These are phyloP conservation scores for Globisporangium solare DNA, from an alignment of 352 stramenopile species.

Conservation along the genomic window DNA sequence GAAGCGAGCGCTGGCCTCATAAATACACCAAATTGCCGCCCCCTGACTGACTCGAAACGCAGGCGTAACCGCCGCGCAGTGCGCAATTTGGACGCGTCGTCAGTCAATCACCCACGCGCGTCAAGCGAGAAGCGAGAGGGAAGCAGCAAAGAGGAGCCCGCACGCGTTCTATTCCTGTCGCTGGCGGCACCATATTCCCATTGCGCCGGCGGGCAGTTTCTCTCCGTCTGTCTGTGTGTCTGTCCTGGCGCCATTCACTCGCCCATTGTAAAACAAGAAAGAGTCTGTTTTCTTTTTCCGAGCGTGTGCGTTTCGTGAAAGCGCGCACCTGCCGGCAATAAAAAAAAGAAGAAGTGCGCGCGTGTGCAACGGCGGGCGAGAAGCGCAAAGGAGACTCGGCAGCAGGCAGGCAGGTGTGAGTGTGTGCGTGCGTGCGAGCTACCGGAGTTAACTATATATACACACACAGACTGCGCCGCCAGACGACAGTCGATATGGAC, in stretches of 20 bases:
- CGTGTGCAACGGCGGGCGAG: too few species aligned
- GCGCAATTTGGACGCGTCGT: background rate
- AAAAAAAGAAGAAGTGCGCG: too few species aligned
- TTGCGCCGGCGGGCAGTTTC: background rate
- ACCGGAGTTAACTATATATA: background rate
- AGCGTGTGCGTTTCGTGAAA: background rate
- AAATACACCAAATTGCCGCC: background rate
- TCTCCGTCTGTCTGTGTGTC: background rate
- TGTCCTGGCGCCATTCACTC: too few species aligned
- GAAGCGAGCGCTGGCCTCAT: background rate
- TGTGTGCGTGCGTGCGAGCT: background rate
- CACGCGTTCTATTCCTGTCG: conserved; percentile 10
- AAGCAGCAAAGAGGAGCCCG: background rate
- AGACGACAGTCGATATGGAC: conserved; percentile 33
- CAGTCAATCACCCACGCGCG: too few species aligned
- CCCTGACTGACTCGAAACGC: background rate
- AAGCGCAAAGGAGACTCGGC: background rate
- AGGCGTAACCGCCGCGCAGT: background rate
- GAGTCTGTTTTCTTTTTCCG: too few species aligned
- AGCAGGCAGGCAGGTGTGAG: too few species aligned
- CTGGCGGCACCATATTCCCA: background rate
- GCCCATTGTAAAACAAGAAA: background rate
- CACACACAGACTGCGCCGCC: background rate
- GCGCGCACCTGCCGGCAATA: too few species aligned
- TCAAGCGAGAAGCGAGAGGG: background rate